These are phyloP conservation scores for Suhomyces bribrorum DNA, from an alignment of 1,139 yeast species.

Conservation along the genomic window DNA sequence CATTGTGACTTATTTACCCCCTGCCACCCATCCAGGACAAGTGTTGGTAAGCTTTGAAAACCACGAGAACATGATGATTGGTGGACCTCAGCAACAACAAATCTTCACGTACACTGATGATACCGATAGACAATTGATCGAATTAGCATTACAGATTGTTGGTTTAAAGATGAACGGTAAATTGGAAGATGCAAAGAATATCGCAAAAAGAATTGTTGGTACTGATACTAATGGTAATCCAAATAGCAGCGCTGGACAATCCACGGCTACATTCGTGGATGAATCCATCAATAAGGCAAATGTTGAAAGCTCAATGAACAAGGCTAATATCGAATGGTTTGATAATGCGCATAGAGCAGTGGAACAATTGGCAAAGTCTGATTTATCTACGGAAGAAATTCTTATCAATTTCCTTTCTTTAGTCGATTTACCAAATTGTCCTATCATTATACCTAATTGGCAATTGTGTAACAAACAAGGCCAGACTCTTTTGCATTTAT, in stretches of 20 bases:
- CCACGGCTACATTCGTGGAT: constrained; percentile 5
- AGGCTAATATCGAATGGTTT: constrained; percentile 46
- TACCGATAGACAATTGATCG: constrained; percentile 88
- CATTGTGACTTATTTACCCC: constrained; percentile 90
- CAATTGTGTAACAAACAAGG: constrained; percentile 80
- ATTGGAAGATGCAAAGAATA: constrained; percentile 86
- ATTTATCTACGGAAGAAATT: constrained; percentile 56
- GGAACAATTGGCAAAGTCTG: constrained; percentile 49
- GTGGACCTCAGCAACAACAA: constrained; percentile 47
- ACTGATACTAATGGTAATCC: constrained; percentile 34
- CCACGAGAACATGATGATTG: constrained; percentile 32
- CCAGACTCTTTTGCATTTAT: constrained; percentile 83
- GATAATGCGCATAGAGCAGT: constrained; percentile 50
- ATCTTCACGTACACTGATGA: constrained; percentile 90
- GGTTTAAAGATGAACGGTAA: constrained; percentile 95
- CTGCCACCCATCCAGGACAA: constrained; percentile 85
- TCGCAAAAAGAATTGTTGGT: constrained; percentile 83
- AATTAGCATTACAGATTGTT: constrained; percentile 88
- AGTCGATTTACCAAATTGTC: constrained; percentile 62
- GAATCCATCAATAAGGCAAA: neutral
- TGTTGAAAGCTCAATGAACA: constrained; percentile 15
- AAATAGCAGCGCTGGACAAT: constrained; percentile 5
- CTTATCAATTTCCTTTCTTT: constrained; percentile 65
- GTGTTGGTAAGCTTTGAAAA: constrained; percentile 82
- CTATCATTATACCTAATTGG: constrained; percentile 69